Percentiles rank a stretch among this genome's conserved stretches.
These are phyloP conservation scores for Psilocybe tampanensis DNA, from an alignment of 768 basidiomycete genomes.

Conservation along the genomic window DNA sequence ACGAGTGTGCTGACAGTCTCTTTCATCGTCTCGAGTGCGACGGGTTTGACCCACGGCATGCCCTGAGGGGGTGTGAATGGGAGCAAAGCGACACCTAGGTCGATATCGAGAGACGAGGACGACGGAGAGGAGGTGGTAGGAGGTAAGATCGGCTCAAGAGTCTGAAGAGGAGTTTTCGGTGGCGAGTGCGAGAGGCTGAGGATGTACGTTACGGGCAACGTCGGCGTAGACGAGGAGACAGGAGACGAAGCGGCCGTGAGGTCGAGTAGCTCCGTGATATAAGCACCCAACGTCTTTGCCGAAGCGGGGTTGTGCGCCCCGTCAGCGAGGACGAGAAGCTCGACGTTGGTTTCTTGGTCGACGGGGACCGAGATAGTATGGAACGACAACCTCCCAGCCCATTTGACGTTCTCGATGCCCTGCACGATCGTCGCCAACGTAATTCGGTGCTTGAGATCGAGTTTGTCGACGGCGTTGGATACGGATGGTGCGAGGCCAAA, in stretches of 20 bases:
- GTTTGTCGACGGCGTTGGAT: neutral
- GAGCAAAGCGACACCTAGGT: constrained; percentile 53
- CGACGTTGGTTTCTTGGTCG: neutral
- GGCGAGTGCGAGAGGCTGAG: constrained; percentile 86
- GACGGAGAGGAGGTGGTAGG: constrained; percentile 27
- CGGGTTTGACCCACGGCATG: constrained; percentile 92
- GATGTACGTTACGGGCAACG: constrained; percentile 64
- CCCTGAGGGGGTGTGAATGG: constrained; percentile 78
- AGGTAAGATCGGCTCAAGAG: constrained; percentile 67
- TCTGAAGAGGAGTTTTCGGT: constrained; percentile 76
- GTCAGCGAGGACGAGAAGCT: constrained; percentile 69
- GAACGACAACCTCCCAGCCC: constrained; percentile 88
- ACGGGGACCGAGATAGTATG: constrained; percentile 36
- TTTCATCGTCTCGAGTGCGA: constrained; percentile 51
- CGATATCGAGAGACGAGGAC: constrained; percentile 23
- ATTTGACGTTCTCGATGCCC: constrained; percentile 64
- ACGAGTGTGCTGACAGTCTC: too few relatives aligned
- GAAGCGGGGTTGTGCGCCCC: constrained; percentile 94
- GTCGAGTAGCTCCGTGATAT: constrained; percentile 47
- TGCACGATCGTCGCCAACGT: constrained; percentile 47
- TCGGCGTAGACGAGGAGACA: constrained; percentile 13
- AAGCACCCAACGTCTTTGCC: constrained; percentile 63
- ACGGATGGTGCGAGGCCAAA: too few relatives aligned
- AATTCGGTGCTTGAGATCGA: constrained; percentile 36
- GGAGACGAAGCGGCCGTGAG: constrained; percentile 8